Base-by-base conservation (phyloP, 345 rosid species). In the Lagerstroemia speciosa region DNA sequence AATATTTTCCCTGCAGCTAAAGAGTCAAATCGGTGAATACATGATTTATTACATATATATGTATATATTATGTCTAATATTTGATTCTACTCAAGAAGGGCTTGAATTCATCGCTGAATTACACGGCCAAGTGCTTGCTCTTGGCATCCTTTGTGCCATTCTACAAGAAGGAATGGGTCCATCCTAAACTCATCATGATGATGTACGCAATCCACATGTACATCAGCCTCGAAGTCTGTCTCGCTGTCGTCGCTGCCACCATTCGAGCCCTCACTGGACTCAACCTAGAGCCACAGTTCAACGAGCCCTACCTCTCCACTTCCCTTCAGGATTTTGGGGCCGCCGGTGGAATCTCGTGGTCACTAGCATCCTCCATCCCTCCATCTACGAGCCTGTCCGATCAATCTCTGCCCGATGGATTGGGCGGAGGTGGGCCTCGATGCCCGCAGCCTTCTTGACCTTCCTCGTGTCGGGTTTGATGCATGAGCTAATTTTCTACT, bases 281-380 rank as follows among this genome's bases (percentile, higher is more conserved):
- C 8, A 61, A n/a, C 40, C 43, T 76, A 6, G 70, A 76, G 50
- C 79, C 72, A 6, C 78, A 50, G 60, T 76, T 76, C 72, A 26
- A 64, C 27, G 73, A 76, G 66, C 79, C 80, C 0, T 69, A 72
- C 58, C 67, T 77, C 48, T 50, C 79, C 22, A 72, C 76, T 8
- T 72, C 71, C 34, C 68, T 76, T 6, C 76, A 76, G 57, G 79
- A 76, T 37, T 76, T 77, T 77, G 74, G 74, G 73, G 76, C 26
- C 24, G 64, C 37, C 70, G 74, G 24, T 72, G 79, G 79, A 72
- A 72, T 36, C 79, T 72, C 38, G 50, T 72, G 67, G 76, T 66
- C 34, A 65, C 76, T 0, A 62, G 69, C 48, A 58, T 72, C 45
- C 57, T 76, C 65, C 76, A 67, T n/a, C 74, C 67, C 2, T 40